A percentile compares a stretch with the other conserved stretches of the same genome.
These are phyloP conservation scores for Oryza coarctata DNA, from an alignment of 176 grass and related monocot species.

Conservation along the genomic window DNA sequence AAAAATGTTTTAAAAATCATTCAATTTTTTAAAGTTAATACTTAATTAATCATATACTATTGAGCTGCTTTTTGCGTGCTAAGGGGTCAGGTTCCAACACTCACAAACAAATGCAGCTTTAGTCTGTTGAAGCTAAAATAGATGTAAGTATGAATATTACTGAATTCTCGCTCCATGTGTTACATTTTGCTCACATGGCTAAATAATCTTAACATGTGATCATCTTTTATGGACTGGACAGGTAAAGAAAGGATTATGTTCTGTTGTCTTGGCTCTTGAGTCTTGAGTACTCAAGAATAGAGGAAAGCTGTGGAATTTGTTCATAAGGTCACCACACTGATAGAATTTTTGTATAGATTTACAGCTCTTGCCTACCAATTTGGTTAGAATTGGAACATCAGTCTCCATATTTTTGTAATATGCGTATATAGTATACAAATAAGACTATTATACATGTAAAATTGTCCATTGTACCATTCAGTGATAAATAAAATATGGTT, in stretches of 20 bases:
- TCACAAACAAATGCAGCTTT: too few species aligned
- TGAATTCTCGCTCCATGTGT: not conserved
- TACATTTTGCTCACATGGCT: not conserved
- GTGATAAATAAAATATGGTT: not conserved
- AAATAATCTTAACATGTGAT: not conserved
- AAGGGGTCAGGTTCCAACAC: too few species aligned
- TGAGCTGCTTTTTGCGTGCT: too few species aligned
- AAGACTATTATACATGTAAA: not conserved
- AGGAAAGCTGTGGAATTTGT: not conserved
- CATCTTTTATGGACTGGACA: not conserved
- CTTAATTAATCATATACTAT: too few species aligned
- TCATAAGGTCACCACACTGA: not conserved
- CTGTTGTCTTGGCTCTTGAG: too few species aligned
- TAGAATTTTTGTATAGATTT: constrained; percentile 28
- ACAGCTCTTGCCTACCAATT: not conserved
- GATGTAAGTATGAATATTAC: constrained; percentile 23
- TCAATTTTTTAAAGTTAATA: too few species aligned
- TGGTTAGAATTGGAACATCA: not conserved
- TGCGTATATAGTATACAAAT: not conserved
- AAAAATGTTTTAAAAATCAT: too few species aligned
- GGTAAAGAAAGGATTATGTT: not conserved
- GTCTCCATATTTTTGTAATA: not conserved
- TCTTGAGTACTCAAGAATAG: not conserved
- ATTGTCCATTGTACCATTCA: not conserved
- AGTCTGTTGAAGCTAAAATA: constrained; percentile 57